Evolutionary conservation across 495 filamentous ascomycete species (phyloP), one percentile per base, ranked within the genome.

Genomic region (Penicillium longicatenatum): DNA sequence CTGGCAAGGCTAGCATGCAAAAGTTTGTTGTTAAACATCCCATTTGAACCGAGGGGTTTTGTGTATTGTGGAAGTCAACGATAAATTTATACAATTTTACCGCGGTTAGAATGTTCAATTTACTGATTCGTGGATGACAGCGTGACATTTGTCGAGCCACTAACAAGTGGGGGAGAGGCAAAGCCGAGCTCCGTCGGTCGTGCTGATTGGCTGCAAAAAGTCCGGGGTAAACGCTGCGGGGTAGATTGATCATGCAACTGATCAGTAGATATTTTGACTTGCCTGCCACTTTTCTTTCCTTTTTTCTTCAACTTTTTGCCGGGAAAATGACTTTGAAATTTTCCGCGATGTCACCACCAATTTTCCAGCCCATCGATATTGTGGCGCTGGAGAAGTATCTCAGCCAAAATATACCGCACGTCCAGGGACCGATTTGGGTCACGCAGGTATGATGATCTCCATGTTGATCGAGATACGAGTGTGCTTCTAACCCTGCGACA

Each of bases 281-380:
- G 0, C 3, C 26, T 26, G 31, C 12, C 31, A 12, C 10, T 35
- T 14, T 35, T 35, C 31, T 14, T 14, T 35, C 9, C 31, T 35
- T 14, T 35, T 35, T 4, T 35, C 31, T 35, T 35, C 31, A 1
- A 12, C 12, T 12, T 4, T 35, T 10, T 35, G 12, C 10, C 10
- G 10, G 31, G 12, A 12, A 12, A 14, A 35, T 12, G 4, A 12
- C 7, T 35, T 35, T 10, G 12, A 35, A 35, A 35, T 35, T 12
- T 35, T 10, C 31, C 31, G 2, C 31, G 71, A 39, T 39, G 37
- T 7, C 37, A 17, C 4, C 5, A 4, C 14, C 12, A n/a, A 17
- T 39, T 2, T 39, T 39, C 24, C 49, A 51, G n/a, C 33, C 49
- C 2, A 51, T 51, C 31, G 49, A 51, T 31, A 20, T 51, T 21